Conservation (phyloP, 2,329 filamentous ascomycete species). For the Ophiocordyceps australis region DNA sequence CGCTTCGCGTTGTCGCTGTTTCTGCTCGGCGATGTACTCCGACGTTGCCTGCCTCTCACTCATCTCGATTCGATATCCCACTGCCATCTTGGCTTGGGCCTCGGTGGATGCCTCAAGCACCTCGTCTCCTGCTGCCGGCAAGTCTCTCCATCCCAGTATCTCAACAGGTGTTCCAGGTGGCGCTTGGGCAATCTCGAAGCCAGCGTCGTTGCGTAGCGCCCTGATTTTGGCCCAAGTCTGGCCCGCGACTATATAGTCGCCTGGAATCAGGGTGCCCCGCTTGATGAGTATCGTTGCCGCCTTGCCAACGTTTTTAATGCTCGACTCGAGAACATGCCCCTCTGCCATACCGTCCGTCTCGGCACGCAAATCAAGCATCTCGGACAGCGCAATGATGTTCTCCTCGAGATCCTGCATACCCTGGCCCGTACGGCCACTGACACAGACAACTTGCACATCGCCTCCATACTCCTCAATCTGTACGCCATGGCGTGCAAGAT, state of each 20-base stretch:
- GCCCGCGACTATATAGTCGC: constrained; percentile 76
- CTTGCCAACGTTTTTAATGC: constrained; percentile 68
- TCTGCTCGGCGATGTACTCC: constrained; percentile 60
- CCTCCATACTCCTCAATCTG: constrained; percentile 92
- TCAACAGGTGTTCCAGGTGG: constrained; percentile 81
- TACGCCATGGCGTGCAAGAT: constrained; percentile 66
- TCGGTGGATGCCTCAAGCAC: constrained; percentile 72
- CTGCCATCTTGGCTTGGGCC: constrained; percentile 57
- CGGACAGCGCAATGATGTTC: constrained; percentile 67
- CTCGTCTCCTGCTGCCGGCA: constrained; percentile 69
- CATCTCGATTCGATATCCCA: constrained; percentile 58
- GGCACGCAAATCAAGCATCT: constrained; percentile 79
- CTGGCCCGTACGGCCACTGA: constrained; percentile 84
- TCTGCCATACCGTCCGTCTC: constrained; percentile 62
- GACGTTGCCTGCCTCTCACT: constrained; percentile 57
- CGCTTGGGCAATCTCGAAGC: constrained; percentile 51
- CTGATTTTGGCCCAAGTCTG: constrained; percentile 79
- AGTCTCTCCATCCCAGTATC: constrained; percentile 80
- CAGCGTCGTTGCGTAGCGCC: constrained; percentile 69
- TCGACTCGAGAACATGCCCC: constrained; percentile 87
- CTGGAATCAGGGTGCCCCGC: constrained; percentile 64
- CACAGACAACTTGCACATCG: constrained; percentile 78
- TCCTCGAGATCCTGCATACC: constrained; percentile 90
- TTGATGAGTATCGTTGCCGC: constrained; percentile 80
- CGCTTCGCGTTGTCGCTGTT: constrained; percentile 40